Evolutionary conservation across 2,329 filamentous ascomycete species (phyloP), one percentile per base, ranked within the genome.

Genomic region (Fusarium secorum): DNA sequence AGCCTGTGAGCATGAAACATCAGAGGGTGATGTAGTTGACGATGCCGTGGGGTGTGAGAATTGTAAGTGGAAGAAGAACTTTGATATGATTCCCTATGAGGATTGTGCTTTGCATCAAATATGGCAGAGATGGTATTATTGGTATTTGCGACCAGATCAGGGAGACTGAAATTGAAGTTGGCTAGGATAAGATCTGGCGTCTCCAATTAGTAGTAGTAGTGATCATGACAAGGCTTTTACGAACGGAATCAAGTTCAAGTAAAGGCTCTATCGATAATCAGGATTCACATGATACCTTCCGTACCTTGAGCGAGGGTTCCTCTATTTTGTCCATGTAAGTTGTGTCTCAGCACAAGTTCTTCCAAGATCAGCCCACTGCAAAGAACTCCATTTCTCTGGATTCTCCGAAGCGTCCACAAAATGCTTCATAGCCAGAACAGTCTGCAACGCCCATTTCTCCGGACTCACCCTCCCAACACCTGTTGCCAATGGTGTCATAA

Each of bases 401-500:
- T 81, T 78, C 69, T 83, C 78, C 35, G 82, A 69, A 7, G 85
- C 84, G 53, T 86, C 82, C 3, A 83, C 78, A 67, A 82, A 88
- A 74, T 88, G 84, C 74, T 83, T 87, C 64, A 88, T 71, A 0
- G 86, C 85, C 24, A 87, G 62, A 22, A 86, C 82, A 22, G 80
- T 77, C 79, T 88, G 86, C 35, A 75, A 75, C 14, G 86, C 85
- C 86, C 86, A 88, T 6, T 78, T 80, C 68, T 84, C 77, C 11
- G 81, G 70, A 70, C 80, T 85, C 36, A 87, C 81, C 0, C 65
- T 63, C 0, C 86, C 86, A 10, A 80, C 74, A 2, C 86, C 86
- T 2, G 84, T 86, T 5, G 83, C 86, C 69, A 88, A 64, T 0
- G 86, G 86, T 9, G 85, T 85, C 81, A 88, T 86, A 18, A 88